Evolutionary conservation across 2,329 filamentous ascomycete species (phyloP), one percentile per base, ranked within the genome.

Genomic region (Apiospora malaysiana): DNA sequence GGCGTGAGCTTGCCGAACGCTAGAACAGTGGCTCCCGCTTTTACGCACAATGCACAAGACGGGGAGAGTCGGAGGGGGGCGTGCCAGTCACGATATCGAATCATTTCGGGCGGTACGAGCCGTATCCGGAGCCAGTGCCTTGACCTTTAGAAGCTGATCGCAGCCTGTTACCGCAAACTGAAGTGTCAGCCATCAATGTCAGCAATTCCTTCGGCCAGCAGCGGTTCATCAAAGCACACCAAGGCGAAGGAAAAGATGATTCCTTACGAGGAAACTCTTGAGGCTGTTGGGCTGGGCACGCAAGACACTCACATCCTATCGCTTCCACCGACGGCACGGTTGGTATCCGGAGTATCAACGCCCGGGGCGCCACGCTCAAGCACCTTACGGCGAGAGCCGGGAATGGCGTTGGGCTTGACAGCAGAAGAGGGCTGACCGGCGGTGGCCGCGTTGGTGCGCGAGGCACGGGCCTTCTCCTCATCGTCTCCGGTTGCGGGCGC

Each of bases 231-330:
- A 87, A 66, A 87, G 87, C 90, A 91, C 90, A 93, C 90, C 89
- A 92, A 93, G 91, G 91, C 90, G 91, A 91, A 92, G 90, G 91
- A 92, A 89, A 91, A 89, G 91, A 89, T 81, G 88, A 91, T 92
- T 92, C 92, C 93, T 95, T 95, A 94, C 92, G 91, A 93, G 90
- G 90, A 92, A 91, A 63, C 56, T 89, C 86, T 86, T 86, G 73
- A 75, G 74, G 72, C 72, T 83, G 42, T 79, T 83, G 82, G 83
- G 85, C 86, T 84, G 78, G 79, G 86, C 84, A 88, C 77, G 78
- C 78, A 77, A 89, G 87, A 88, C 86, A 97, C 94, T 97, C 93
- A 97, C 94, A 97, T 97, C 93, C 94, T 92, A 87, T 94, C 92
- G 88, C 91, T 94, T 85, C 91, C 91, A 82, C 91, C 92, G 80